Evolutionary conservation across 768 basidiomycete species (phyloP).

Genomic region (Lyophyllum semitale): DNA sequence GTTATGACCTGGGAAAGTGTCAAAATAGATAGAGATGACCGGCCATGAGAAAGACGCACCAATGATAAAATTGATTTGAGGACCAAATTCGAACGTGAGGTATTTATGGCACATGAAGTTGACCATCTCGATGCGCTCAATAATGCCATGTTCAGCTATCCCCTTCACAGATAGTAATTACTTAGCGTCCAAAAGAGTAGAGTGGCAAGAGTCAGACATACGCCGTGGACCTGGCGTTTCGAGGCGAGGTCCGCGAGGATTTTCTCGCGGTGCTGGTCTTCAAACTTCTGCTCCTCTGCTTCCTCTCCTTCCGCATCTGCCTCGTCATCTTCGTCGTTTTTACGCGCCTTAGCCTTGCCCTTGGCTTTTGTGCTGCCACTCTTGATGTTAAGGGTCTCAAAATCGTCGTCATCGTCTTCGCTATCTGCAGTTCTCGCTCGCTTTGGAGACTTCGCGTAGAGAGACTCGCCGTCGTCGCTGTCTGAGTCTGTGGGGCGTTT

Average conservation of each 20-base stretch:
- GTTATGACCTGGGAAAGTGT: constrained; percentile 67
- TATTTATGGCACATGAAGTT: constrained; percentile 97
- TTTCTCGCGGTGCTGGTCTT: constrained; percentile 57
- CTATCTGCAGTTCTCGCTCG: constrained; percentile 32
- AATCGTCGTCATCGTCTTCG: constrained; percentile 23
- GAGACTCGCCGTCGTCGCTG: constrained; percentile 44
- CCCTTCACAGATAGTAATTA: constrained; percentile 43
- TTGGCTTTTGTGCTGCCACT: constrained; percentile 21
- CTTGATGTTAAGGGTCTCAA: constrained; percentile 16
- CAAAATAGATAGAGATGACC: constrained; percentile 1
- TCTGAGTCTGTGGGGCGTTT: constrained; percentile 51
- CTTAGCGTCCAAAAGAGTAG: neutral
- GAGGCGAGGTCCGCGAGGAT: constrained; percentile 58
- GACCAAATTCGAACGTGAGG: constrained; percentile 82
- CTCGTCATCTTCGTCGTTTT: constrained; percentile 33
- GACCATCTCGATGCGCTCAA: constrained; percentile 81
- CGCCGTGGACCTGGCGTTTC: constrained; percentile 47
- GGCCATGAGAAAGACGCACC: constrained; percentile 40
- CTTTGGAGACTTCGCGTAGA: constrained; percentile 28
- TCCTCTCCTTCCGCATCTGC: constrained; percentile 43
- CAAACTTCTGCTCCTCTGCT: constrained; percentile 67
- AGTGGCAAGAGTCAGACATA: constrained; percentile 27
- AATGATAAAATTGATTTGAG: constrained; percentile 97
- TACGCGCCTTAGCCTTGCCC: constrained; percentile 34
- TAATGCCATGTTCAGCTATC: constrained; percentile 85